Evolutionary conservation across 192 early-diverging fungal genomes (phyloP), one percentile per base, ranked within the genome.

Genomic region (Backusella parvicylindrica): DNA sequence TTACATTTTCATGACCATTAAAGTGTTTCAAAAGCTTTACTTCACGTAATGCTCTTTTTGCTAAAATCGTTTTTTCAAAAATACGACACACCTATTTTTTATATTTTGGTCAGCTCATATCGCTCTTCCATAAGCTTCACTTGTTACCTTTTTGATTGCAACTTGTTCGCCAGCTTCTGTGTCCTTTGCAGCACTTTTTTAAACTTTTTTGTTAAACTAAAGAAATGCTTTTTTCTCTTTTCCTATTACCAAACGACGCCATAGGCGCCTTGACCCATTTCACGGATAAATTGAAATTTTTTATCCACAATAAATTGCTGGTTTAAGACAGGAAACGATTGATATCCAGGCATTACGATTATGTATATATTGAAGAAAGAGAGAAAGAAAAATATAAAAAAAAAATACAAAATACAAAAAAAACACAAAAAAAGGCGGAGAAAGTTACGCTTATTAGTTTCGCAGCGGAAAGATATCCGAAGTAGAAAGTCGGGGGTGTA

Each of bases 211-310:
- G n/a, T 49, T 50, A 43, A 28, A 30, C 70, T 70, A 36, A 8
- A 41, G 30, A 64, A 70, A 64, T 31, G 50, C 21, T 41, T 37
- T 26, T n/a, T 71, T 43, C 70, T 68, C n/a, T 43, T 12, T 70
- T 43, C 32, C 13, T 47, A 47, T 65, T 76, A 81, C 79, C 79
- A 81, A 40, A 81, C 79, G 23, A 81, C 79, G 31, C 95, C 95
- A 81, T 97, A 97, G 43, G 95, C 95, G 49, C 95, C 95, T 79
- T 95, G 93, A 23, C 95, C 95, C 73, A 97, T 85, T 77, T 97
- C 95, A 38, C 94, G 85, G 37, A 91, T 83, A 53, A 96, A 86
- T 65, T 84, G 85, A 80, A 92, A 97, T 64, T 84, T 86, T 64
- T 70, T 79, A 64, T 86, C 84, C 38, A 86, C 84, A 71, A 86